Evolutionary conservation across 805 yeast species (phyloP).

Genomic region (Lipomyces yamanashiensis): DNA sequence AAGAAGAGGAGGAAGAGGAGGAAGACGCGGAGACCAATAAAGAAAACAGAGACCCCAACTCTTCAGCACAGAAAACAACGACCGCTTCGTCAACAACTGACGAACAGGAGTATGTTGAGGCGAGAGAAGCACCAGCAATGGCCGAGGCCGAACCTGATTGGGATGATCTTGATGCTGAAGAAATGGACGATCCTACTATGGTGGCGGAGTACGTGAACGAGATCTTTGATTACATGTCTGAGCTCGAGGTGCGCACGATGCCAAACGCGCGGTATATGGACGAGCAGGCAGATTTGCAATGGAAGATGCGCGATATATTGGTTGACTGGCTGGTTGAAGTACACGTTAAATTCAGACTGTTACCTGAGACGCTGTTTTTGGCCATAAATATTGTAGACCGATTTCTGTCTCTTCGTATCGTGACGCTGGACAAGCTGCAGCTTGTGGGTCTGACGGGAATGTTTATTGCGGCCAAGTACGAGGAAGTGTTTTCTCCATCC

Average conservation of each 20-base stretch:
- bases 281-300: conserved; percentile 80
- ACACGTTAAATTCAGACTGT: conserved; percentile 82
- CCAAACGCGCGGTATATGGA: conserved; percentile 86
- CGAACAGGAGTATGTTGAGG: conserved; percentile 18
- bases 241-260: conserved; percentile 68
- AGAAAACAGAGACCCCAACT: conserved; percentile 31
- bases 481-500: conserved; percentile 93
- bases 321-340: conserved; percentile 97
- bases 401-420: conserved; percentile 76
- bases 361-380: conserved; percentile 88
- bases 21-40: conserved; percentile 30
- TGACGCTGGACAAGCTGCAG: conserved; percentile 82
- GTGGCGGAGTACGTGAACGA: conserved; percentile 90
- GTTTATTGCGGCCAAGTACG: conserved; percentile 93
- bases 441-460: conserved; percentile 94
- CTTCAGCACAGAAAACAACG: background rate
- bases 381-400: conserved; percentile 91
- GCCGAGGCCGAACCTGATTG: conserved; percentile 23
- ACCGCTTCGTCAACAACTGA: conserved; percentile 13
- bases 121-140: conserved; percentile 3
- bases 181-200: conserved; percentile 62
- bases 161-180: conserved; percentile 46
- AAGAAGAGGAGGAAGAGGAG: conserved; percentile 17
- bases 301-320: conserved; percentile 88
- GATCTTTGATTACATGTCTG: conserved; percentile 78